Percentiles rank a stretch among this genome's conserved stretches.
These are phyloP conservation scores for Gossypium herbaceum DNA, from an alignment of 345 rosid genomes.

Conservation along the genomic window DNA sequence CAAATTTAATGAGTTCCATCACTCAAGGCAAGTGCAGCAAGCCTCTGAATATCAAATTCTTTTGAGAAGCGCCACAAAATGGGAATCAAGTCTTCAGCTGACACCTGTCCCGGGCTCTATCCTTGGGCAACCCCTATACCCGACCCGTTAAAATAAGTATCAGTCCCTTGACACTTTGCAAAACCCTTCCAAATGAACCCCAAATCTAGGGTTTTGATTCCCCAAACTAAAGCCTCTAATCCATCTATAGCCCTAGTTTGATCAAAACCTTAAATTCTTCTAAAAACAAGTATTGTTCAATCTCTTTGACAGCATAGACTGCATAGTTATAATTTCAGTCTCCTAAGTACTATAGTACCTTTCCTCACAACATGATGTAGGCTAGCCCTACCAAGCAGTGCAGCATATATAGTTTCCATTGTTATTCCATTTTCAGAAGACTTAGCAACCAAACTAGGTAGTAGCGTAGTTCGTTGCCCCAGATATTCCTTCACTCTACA, in stretches of 20 bases:
- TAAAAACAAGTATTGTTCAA: background rate
- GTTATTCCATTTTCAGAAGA: background rate
- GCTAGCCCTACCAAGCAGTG: background rate
- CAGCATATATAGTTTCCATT: background rate
- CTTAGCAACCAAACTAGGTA: conserved; percentile 1
- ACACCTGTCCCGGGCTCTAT: too few relatives aligned
- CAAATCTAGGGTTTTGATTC: background rate
- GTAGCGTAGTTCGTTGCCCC: background rate
- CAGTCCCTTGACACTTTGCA: background rate
- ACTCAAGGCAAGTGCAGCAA: background rate
- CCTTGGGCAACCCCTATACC: too few relatives aligned
- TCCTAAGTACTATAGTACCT: background rate
- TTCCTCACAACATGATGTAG: background rate
- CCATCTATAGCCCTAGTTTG: background rate
- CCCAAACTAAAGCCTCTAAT: background rate
- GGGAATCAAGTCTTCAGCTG: too few relatives aligned
- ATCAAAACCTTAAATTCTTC: background rate
- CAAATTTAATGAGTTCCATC: too few relatives aligned
- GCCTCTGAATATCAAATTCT: background rate
- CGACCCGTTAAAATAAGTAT: too few relatives aligned
- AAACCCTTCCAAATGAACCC: background rate
- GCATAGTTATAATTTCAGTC: background rate
- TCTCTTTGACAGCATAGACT: background rate
- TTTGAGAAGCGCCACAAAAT: background rate
- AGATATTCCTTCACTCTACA: background rate